phyloP scores from a whole-genome alignment of 208 protist species.

The Herpetomonas tarakana region DNA sequence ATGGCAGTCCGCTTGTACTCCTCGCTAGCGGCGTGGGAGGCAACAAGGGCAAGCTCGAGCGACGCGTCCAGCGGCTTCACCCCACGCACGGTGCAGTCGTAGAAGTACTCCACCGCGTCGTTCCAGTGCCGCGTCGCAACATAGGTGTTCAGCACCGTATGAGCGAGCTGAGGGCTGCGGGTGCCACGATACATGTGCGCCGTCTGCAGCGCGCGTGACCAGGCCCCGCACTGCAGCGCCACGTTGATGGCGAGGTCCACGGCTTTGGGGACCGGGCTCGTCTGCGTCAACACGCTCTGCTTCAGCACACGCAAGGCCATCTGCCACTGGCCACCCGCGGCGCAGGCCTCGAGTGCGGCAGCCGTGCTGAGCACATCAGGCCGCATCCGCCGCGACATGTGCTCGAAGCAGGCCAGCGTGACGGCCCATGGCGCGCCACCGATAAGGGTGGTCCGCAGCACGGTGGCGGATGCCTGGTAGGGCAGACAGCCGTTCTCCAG shows the following conservation, averaged over 20 bases:
- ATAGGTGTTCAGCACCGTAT: constrained; percentile 55
- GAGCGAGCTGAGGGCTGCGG: constrained; percentile 41
- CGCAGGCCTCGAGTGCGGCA: constrained; percentile 63
- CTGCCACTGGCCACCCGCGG: constrained; percentile 52
- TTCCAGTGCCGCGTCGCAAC: constrained; percentile 44
- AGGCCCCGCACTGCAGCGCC: constrained; percentile 44
- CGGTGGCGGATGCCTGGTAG: constrained; percentile 30
- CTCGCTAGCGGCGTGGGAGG: constrained; percentile 52
- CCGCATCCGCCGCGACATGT: constrained; percentile 45
- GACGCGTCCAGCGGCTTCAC: constrained; percentile 53
- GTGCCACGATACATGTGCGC: constrained; percentile 47
- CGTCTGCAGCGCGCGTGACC: constrained; percentile 44
- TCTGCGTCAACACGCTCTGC: constrained; percentile 56
- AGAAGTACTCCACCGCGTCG: constrained; percentile 74
- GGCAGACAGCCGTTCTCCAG: constrained; percentile 45
- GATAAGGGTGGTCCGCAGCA: constrained; percentile 20
- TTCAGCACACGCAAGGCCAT: constrained; percentile 60
- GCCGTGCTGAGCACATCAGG: constrained; percentile 45
- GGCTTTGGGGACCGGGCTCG: constrained; percentile 33
- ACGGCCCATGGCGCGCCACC: constrained; percentile 55
- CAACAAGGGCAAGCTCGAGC: constrained; percentile 58
- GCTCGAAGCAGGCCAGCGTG: constrained; percentile 54
- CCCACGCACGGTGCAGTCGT: constrained; percentile 53
- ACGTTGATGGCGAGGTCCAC: constrained; percentile 44
- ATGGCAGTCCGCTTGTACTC: constrained; percentile 59